Evolutionary conservation across 805 yeast species (phyloP).

Genomic region (Tetrapisispora phaffii): DNA sequence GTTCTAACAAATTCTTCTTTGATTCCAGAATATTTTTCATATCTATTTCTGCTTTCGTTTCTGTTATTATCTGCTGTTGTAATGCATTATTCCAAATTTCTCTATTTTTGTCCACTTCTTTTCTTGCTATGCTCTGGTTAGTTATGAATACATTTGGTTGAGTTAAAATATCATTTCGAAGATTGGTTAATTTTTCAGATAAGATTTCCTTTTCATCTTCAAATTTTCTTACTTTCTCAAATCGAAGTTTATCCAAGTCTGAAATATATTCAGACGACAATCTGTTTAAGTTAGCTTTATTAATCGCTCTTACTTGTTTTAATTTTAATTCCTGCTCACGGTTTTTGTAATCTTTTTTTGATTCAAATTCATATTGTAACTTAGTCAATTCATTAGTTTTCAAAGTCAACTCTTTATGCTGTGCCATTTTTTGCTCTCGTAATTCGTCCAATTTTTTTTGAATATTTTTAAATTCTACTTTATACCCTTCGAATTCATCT

Average conservation of each 20-base stretch:
- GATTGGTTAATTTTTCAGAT: constrained; percentile 12
- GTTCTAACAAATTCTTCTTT: constrained; percentile 19
- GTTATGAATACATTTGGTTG: constrained; percentile 13
- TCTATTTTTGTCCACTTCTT: constrained; percentile 9
- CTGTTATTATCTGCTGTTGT: neutral
- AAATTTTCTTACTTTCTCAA: constrained; percentile 29
- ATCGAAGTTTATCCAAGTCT: constrained; percentile 34
- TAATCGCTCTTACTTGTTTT: constrained; percentile 28
- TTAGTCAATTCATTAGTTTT: constrained; percentile 28
- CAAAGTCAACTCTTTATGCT: constrained; percentile 22
- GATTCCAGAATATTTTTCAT: constrained; percentile 21
- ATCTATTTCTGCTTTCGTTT: neutral
- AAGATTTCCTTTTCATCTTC: constrained; percentile 26
- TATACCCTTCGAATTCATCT: constrained; percentile 17
- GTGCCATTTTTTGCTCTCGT: constrained; percentile 19
- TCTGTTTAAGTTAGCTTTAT: constrained; percentile 32
- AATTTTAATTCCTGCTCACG: constrained; percentile 29
- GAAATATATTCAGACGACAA: constrained; percentile 28
- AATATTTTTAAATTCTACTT: constrained; percentile 13
- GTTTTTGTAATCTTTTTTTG: constrained; percentile 18
- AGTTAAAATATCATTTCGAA: constrained; percentile 13
- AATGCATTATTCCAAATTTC: constrained; percentile 19
- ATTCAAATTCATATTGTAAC: constrained; percentile 22
- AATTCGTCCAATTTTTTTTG: constrained; percentile 23
- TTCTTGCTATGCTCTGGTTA: constrained; percentile 13